Percentiles rank a stretch among this genome's conserved stretches.
These are phyloP conservation scores for Phaseolus coccineus DNA, from an alignment of 331 rosid genomes.

Conservation along the genomic window DNA sequence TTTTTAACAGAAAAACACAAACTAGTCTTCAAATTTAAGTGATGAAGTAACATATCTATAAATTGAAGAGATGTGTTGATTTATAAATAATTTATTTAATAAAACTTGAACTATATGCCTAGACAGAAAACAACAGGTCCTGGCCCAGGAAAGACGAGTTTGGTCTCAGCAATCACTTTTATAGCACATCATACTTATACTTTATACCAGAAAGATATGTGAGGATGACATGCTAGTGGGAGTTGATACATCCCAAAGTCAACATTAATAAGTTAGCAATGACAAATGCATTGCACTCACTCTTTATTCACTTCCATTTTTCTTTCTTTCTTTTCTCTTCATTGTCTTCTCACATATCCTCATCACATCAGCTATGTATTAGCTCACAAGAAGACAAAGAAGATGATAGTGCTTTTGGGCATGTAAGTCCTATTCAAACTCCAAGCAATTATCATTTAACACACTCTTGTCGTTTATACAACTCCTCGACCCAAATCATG, in stretches of 20 bases:
- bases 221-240: conserved; percentile 40
- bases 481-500: conserved; percentile 34
- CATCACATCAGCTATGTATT: conserved; percentile 43
- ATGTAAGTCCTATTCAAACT: conserved; percentile 1
- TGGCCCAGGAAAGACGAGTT: conserved; percentile 28
- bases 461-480: conserved; percentile 41
- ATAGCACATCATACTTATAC: conserved; percentile 26
- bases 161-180: conserved; percentile 40
- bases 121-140: no score
- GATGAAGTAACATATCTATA: not conserved
- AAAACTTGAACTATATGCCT: not conserved
- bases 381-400: conserved; percentile 42
- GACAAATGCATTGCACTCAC: conserved; percentile 44
- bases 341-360: conserved; percentile 12
- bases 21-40: not conserved
- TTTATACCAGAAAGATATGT: conserved; percentile 19
- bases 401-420: conserved; percentile 24
- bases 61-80: not conserved
- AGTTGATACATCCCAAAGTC: conserved; percentile 33
- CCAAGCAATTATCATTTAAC: conserved; percentile 40
- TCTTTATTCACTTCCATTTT: not conserved
- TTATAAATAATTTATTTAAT: not conserved
- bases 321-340: not conserved
- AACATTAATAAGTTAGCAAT: conserved; percentile 33
- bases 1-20: not conserved